Base-by-base conservation (phyloP, 345 rosid species). In the Physaria fendleri region DNA sequence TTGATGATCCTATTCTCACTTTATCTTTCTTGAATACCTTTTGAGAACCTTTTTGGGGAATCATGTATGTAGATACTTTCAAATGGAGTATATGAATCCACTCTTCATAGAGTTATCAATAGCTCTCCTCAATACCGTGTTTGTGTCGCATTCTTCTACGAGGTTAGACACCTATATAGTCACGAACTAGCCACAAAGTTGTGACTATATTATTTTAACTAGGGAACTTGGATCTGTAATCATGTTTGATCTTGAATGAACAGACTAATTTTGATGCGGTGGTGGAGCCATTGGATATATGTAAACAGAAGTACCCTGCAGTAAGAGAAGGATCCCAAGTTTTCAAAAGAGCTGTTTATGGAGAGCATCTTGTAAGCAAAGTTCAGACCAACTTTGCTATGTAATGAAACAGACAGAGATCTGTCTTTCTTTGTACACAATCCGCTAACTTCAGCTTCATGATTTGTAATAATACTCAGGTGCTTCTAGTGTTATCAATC, bases 291-390 rank as follows among this genome's bases (percentile, higher is more conserved):
- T 47, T 82, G 56, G 96, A 88, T 32, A 34, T 76, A 7, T 92
- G 90, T 44, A 75, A 70, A 59, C 16, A 64, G 68, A 78, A 52
- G 55, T 75, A 73, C 3, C 64, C 38, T 14, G 7, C 0, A 29
- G 56, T 18, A 33, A 52, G 8, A 52, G 88, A 82, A 17, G 88
- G 76, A 38, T 21, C 48, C 8, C 72, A 50, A 42, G 78, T 75
- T 77, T 80, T 77, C 53, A 74, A 53, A 37, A 79, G 43, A 50
- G 95, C 96, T 25, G 78, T 84, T 30, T 87, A 87, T 42, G 96
- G 92, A 47, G 88, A 91, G 76, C 95, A 92, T 80, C 60, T 92
- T n/a, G 85, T 78, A 4, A 68, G 82, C 74, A 88, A 84, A 78
- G 91, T 88, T 12, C 66, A 63, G 17, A 84, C 85, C 1, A 88